A percentile compares a stretch with the other conserved stretches of the same genome.
phyloP scores from a whole-genome alignment of 2,329 filamentous ascomycete genomes.

The Nigrograna mackinnonii region DNA sequence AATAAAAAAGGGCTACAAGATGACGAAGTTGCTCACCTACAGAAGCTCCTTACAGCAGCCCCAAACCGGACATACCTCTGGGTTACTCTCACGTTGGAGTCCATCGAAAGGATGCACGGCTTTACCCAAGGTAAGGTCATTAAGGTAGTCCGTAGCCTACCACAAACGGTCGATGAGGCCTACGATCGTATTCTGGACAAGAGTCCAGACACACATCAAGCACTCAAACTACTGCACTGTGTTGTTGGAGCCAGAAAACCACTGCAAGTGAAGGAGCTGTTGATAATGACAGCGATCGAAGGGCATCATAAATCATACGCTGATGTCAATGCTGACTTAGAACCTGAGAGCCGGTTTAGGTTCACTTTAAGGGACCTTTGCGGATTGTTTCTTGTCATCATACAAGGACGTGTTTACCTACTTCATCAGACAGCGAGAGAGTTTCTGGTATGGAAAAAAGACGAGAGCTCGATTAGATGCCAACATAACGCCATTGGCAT shows the following conservation, averaged over 20 bases:
- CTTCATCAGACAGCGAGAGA: constrained; percentile 34
- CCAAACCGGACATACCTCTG: neutral
- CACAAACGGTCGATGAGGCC: constrained; percentile 24
- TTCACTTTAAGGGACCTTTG: constrained; percentile 14
- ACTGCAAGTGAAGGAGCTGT: constrained; percentile 24
- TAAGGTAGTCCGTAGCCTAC: too few relatives aligned
- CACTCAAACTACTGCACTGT: constrained; percentile 20
- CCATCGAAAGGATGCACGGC: too few relatives aligned
- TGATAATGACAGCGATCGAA: constrained; percentile 16
- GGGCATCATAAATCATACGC: too few relatives aligned
- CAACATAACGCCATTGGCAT: too few relatives aligned
- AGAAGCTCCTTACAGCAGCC: neutral
- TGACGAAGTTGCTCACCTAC: neutral
- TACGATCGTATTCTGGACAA: constrained; percentile 30
- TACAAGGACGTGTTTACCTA: constrained; percentile 21
- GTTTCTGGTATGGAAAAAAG: constrained; percentile 18
- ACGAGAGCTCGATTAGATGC: neutral
- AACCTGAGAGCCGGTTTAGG: constrained; percentile 3
- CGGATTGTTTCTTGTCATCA: constrained; percentile 27
- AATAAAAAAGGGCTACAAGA: neutral
- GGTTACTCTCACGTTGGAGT: neutral
- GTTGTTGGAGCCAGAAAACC: constrained; percentile 26
- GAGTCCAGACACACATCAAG: constrained; percentile 3
- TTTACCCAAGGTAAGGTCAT: too few relatives aligned
- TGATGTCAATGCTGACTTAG: neutral